These are phyloP conservation scores for Caryopteris hybrid DNA, from an alignment of 305 asterid genomes.

Conservation along the genomic window DNA sequence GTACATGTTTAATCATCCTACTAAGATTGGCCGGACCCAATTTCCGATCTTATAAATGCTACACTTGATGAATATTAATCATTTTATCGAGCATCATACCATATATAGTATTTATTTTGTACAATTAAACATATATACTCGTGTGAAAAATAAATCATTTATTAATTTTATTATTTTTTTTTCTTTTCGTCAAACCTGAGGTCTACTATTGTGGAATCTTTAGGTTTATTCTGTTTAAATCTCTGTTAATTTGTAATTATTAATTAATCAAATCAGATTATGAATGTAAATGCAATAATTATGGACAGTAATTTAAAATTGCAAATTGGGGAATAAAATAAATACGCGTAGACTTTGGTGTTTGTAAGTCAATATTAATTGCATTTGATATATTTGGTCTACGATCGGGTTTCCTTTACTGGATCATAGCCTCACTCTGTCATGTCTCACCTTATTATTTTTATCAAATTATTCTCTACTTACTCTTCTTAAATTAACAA, in stretches of 20 bases:
- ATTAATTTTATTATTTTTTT: not conserved
- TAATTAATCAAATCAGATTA: not conserved
- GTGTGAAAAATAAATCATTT: no score
- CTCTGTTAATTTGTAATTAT: no score
- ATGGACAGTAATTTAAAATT: constrained; percentile 11
- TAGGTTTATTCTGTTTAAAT: not conserved
- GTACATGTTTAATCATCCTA: no score
- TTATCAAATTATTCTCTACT: not conserved
- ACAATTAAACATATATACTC: no score
- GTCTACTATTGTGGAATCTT: not conserved
- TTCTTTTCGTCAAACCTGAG: not conserved
- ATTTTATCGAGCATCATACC: no score
- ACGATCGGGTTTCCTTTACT: constrained; percentile 21
- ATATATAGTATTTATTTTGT: no score
- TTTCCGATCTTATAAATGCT: no score
- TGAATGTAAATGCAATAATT: not conserved
- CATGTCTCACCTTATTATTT: constrained; percentile 6
- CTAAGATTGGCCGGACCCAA: no score
- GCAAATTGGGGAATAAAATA: not conserved
- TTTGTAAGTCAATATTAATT: constrained; percentile 30
- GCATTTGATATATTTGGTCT: constrained; percentile 1
- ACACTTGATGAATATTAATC: no score
- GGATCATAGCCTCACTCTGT: constrained; percentile 17
- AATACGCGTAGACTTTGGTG: constrained; percentile 18
- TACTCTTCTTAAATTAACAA: no score